These are phyloP conservation scores for Brassica juncea DNA, from an alignment of 345 rosid species.

Conservation along the genomic window DNA sequence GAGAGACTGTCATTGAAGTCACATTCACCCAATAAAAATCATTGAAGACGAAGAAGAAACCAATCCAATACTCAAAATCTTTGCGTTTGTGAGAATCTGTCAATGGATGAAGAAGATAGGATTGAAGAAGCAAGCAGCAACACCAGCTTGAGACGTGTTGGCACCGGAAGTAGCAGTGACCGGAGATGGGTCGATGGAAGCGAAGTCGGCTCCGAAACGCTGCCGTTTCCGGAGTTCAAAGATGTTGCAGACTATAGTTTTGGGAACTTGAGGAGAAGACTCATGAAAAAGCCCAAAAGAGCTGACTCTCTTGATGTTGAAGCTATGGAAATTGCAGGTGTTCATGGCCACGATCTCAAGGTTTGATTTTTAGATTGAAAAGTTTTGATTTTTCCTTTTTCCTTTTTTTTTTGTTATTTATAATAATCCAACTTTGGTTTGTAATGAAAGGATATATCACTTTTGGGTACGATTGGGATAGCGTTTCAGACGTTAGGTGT, in stretches of 20 bases:
- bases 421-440: not conserved
- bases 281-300: slow-evolving; percentile 71
- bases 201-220: slow-evolving; percentile 74
- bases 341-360: slow-evolving; percentile 59
- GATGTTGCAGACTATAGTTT: slow-evolving; percentile 45
- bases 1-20: slow-evolving; percentile 31
- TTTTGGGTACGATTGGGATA: slow-evolving; percentile 63
- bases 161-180: slow-evolving; percentile 56
- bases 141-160: slow-evolving; percentile 45
- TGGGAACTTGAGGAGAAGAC: slow-evolving; percentile 73
- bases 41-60: not conserved
- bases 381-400: slow-evolving; percentile 21
- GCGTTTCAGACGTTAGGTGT: slow-evolving; percentile 99
- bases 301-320: slow-evolving; percentile 90
- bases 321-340: slow-evolving; percentile 87
- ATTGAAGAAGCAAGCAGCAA: slow-evolving; percentile 70
- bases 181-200: slow-evolving; percentile 94
- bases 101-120: slow-evolving; percentile 67
- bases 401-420: not conserved
- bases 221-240: slow-evolving; percentile 45
- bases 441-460: slow-evolving; percentile 59
- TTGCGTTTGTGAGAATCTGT: not conserved
- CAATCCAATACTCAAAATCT: slow-evolving; percentile 16
- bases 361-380: slow-evolving; percentile 29
- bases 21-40: slow-evolving; percentile 16